These are phyloP conservation scores for Sugiyamaella paludigena DNA, from an alignment of 1,139 yeast genomes.

Conservation along the genomic window DNA sequence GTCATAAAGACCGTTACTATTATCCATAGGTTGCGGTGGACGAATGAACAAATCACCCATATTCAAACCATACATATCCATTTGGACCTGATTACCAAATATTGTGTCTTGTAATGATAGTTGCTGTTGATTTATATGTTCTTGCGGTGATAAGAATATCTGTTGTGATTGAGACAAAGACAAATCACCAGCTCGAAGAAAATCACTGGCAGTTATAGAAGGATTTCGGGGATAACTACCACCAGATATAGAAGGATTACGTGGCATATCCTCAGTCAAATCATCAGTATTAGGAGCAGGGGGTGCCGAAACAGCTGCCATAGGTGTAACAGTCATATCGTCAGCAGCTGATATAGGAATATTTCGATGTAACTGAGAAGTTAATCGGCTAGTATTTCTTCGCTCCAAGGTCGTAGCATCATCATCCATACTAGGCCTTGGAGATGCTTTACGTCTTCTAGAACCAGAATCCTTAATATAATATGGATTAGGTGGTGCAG, in stretches of 20 bases:
- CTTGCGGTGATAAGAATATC: background rate
- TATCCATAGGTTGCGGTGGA: too few species aligned
- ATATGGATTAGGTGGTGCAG: constrained; percentile 11
- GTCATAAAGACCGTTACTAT: too few species aligned
- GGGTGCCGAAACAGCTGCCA: background rate
- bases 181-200: too few species aligned
- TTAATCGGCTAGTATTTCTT: background rate
- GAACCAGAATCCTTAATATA: constrained; percentile 11
- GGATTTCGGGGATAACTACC: background rate
- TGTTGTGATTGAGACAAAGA: too few species aligned
- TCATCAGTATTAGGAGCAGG: background rate
- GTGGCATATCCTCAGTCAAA: background rate
- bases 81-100: constrained; percentile 4
- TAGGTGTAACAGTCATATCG: background rate
- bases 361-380: background rate
- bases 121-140: background rate
- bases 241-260: too few species aligned
- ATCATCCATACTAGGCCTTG: constrained; percentile 5
- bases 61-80: constrained; percentile 10
- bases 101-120: constrained; percentile 1
- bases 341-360: background rate
- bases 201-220: background rate
- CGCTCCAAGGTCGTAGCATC: background rate
- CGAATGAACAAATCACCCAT: constrained; percentile 6
- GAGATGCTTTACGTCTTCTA: constrained; percentile 13